These are phyloP conservation scores for Fraxinus americana DNA, from an alignment of 257 asterid species.

Conservation along the genomic window DNA sequence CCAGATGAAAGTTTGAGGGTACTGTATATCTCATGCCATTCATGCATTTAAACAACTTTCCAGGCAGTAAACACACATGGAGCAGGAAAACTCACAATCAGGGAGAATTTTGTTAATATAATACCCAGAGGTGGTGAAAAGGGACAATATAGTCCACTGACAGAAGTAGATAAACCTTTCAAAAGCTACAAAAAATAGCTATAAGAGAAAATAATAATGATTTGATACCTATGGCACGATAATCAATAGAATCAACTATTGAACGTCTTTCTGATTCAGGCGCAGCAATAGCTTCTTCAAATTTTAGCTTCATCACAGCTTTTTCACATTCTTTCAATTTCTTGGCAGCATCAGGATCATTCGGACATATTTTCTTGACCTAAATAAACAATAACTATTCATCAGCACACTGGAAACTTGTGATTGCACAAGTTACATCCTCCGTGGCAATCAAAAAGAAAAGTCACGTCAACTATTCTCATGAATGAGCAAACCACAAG, in stretches of 20 bases:
- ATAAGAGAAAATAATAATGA: constrained; percentile 12
- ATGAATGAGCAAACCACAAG: background rate
- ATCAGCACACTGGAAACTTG: background rate
- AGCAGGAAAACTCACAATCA: background rate
- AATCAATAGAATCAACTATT: constrained; percentile 80
- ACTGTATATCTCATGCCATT: too few species aligned
- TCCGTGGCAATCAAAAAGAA: background rate
- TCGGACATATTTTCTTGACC: constrained; percentile 57
- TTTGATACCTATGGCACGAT: constrained; percentile 76
- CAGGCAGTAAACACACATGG: too few species aligned
- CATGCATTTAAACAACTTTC: too few species aligned
- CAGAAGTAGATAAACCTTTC: constrained; percentile 21
- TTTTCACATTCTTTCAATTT: constrained; percentile 75
- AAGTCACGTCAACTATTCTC: background rate
- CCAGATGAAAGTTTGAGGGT: background rate
- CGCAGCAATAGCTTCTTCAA: constrained; percentile 94
- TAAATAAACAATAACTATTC: constrained; percentile 10
- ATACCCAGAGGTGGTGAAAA: background rate
- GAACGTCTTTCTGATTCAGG: constrained; percentile 75
- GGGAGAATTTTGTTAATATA: background rate
- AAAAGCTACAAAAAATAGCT: constrained; percentile 9
- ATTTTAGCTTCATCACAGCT: constrained; percentile 89
- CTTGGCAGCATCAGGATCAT: constrained; percentile 56
- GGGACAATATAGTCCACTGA: background rate
- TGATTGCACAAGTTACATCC: background rate